These are phyloP conservation scores for Penicillium antarcticum DNA, from an alignment of 495 filamentous ascomycete species.

Conservation along the genomic window DNA sequence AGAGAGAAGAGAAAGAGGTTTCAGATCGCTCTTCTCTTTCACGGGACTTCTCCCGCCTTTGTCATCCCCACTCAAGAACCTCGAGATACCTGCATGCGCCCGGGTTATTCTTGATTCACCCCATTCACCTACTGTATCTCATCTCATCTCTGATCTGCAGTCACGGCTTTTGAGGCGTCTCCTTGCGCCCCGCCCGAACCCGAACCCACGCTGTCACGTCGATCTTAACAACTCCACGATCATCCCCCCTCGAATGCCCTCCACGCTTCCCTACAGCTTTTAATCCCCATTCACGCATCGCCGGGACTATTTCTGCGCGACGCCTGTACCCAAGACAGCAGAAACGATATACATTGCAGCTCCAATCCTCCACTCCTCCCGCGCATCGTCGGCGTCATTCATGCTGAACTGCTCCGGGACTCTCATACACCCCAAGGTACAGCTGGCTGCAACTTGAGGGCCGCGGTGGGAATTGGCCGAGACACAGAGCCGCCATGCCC, in stretches of 20 bases:
- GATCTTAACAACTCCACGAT: background rate
- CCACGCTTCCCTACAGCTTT: background rate
- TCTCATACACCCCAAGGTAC: slow-evolving; percentile 7
- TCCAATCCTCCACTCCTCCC: slow-evolving; percentile 7
- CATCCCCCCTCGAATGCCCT: background rate
- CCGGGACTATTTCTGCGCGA: slow-evolving; percentile 17
- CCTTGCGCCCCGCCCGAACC: background rate
- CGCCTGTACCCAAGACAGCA: slow-evolving; percentile 13
- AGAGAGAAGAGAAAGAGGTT: background rate
- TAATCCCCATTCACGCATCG: background rate
- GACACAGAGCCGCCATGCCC: slow-evolving; percentile 31
- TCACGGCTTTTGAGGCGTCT: background rate
- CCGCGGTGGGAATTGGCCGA: slow-evolving; percentile 15
- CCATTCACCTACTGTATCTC: background rate
- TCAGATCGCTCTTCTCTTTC: background rate
- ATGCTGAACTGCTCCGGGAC: slow-evolving; percentile 17
- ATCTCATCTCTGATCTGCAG: background rate
- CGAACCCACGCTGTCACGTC: background rate
- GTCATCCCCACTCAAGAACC: slow-evolving; percentile 6
- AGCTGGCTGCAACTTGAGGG: slow-evolving; percentile 23
- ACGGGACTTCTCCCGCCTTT: slow-evolving; percentile 1
- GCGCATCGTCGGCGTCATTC: slow-evolving; percentile 12
- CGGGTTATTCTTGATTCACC: background rate
- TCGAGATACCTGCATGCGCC: background rate
- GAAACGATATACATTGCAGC: slow-evolving; percentile 9